Evolutionary conservation across 2,329 filamentous ascomycete species (phyloP).

Genomic region (Thermochaetoides dissita): DNA sequence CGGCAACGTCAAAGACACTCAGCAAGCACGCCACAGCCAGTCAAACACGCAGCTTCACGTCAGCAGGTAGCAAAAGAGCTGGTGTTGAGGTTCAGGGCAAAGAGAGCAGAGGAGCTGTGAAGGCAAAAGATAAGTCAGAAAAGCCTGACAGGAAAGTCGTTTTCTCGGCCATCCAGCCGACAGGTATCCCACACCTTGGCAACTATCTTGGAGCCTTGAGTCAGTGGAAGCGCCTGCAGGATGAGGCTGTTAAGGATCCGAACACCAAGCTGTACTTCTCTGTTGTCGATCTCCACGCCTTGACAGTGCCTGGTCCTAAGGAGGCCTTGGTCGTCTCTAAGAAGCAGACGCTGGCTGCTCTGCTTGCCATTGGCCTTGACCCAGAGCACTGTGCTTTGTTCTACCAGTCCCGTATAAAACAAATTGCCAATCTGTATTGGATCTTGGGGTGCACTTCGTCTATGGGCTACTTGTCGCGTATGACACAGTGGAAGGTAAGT

Average conservation of each 20-base stretch:
- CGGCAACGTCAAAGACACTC: too few species aligned
- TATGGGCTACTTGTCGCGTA: slow-evolving; percentile 87
- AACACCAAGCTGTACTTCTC: slow-evolving; percentile 62
- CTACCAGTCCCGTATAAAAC: slow-evolving; percentile 62
- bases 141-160: slow-evolving; percentile 33
- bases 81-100: too few species aligned
- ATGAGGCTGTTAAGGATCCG: slow-evolving; percentile 32
- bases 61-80: too few species aligned
- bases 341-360: slow-evolving; percentile 60
- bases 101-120: too few species aligned
- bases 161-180: slow-evolving; percentile 96
- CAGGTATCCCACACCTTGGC: slow-evolving; percentile 81
- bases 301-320: slow-evolving; percentile 62
- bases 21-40: too few species aligned
- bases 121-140: neutral
- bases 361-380: slow-evolving; percentile 74
- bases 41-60: too few species aligned
- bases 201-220: slow-evolving; percentile 87
- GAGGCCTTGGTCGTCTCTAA: slow-evolving; percentile 47
- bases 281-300: slow-evolving; percentile 85
- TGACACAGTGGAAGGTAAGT: slow-evolving; percentile 95
- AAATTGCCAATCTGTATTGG: slow-evolving; percentile 91
- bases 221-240: slow-evolving; percentile 73
- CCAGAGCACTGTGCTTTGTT: slow-evolving; percentile 68
- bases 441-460: slow-evolving; percentile 83